Evolutionary conservation across 257 asterid species (phyloP), one percentile per base, ranked within the genome.

Genomic region (Solanum appendiculatum): DNA sequence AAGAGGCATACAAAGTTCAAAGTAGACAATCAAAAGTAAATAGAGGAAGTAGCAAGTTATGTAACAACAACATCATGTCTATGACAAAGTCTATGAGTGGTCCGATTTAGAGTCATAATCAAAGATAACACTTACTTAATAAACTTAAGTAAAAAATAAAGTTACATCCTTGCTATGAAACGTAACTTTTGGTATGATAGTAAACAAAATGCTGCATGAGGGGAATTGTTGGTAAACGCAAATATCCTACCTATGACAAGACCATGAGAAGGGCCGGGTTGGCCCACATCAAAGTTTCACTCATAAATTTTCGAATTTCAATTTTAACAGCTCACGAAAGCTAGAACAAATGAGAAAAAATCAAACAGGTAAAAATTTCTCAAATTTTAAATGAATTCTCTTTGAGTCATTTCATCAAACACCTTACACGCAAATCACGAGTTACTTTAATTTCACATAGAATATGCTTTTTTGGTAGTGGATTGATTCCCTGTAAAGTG

Each of bases 141-240:
- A 23, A 12, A 9, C 29, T 58, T 58, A 58, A 4, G 23, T 23
- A 58, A 58, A 58, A 58, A 58, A 58, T 58, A 58, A 58, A 21
- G 3, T 1, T 12, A 4, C 68, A 21, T 0, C 6, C 0, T 9
- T 20, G 14, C 14, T 58, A 58, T 21, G 14, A 23, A 0, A 6
- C 8, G 2, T 23, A 60, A 23, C 31, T 60, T 60, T 60, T 60
- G 15, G 11, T 60, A 9, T 0, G 7, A 23, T 58, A 0, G 13
- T 58, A 58, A 58, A 58, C 27, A 51, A 16, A 9, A 58, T 8
- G 27, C 0, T 58, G 66, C 27, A 8, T 56, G 66, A 56, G 12
- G 27, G 5, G 64, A 0, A 54, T 54, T 7, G 20, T 54, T 0
- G 25, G 64, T 11, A 2, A 54, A 54, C 25, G 25, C 25, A 7